A percentile compares a stretch with the other conserved stretches of the same genome.
Evolutionary conservation across 129 eudicot species (phyloP).

Genomic region (Flaveria trinervia): DNA sequence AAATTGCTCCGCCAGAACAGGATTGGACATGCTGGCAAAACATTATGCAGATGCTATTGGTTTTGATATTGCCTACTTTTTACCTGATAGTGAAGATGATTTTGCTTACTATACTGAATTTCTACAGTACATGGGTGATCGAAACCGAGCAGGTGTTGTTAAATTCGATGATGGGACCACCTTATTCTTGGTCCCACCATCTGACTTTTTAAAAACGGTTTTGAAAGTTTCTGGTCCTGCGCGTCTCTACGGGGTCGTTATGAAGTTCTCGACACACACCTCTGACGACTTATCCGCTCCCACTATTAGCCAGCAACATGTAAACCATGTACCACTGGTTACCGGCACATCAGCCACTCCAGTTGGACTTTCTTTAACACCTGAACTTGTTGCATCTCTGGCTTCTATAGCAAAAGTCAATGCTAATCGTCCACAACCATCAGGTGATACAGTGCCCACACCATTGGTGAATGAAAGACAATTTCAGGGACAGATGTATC

Average conservation of each 20-base stretch:
- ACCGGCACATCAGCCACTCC: slow-evolving; percentile 39
- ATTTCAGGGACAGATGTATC: slow-evolving; percentile 38
- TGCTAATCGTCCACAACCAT: slow-evolving; percentile 30
- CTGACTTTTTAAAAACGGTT: slow-evolving; percentile 65
- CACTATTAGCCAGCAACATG: slow-evolving; percentile 33
- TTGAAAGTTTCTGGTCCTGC: slow-evolving; percentile 73
- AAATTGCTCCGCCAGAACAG: slow-evolving; percentile 89
- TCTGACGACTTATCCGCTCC: slow-evolving; percentile 37
- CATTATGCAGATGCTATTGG: slow-evolving; percentile 84
- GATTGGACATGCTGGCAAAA: slow-evolving; percentile 76
- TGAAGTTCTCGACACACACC: slow-evolving; percentile 53
- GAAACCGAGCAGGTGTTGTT: slow-evolving; percentile 88
- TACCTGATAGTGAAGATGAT: slow-evolving; percentile 90
- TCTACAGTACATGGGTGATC: slow-evolving; percentile 64
- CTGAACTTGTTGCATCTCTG: slow-evolving; percentile 79
- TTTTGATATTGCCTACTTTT: slow-evolving; percentile 63
- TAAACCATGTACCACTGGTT: slow-evolving; percentile 22
- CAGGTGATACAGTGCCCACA: slow-evolving; percentile 28
- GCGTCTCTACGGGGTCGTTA: slow-evolving; percentile 87
- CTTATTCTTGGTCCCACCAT: slow-evolving; percentile 93
- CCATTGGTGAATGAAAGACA: slow-evolving; percentile 35
- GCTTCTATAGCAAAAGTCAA: slow-evolving; percentile 53
- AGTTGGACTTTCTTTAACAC: slow-evolving; percentile 59
- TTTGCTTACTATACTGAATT: slow-evolving; percentile 94
- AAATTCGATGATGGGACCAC: slow-evolving; percentile 89